Evolutionary conservation across 306 rosid species (phyloP), one percentile per base, ranked within the genome.

Genomic region (Gleditsia sinensis): DNA sequence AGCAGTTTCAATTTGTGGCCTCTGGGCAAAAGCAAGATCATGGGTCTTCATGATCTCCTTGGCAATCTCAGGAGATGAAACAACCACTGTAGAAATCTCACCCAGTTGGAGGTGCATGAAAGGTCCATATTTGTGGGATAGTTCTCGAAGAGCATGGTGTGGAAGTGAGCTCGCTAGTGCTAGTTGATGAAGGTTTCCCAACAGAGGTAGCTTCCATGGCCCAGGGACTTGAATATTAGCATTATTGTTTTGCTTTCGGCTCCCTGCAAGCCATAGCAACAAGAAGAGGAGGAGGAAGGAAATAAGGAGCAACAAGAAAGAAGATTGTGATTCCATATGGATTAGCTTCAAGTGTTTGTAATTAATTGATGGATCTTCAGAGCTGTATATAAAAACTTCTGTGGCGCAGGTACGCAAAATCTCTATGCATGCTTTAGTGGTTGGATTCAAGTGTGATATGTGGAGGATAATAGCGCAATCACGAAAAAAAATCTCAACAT

Each of bases 61-160:
- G 4, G 4, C 34, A 2, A 30, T 30, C 2, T 30, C 4, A 4
- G 34, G 34, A 4, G 4, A 30, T 2, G 34, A 30, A 4, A 62
- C 78, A 17, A 80, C 36, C 33, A 68, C 20, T 4, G 75, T 45
- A 8, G 73, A 59, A 42, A 84, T 50, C n/a, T 84, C 75, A 14
- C 83, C 85, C 0, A 84, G 46, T 24, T 59, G 56, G 1, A 84
- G 63, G 39, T 79, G 80, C 83, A 83, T 83, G 4, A 83, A 43
- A 20, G 86, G 78, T 6, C 86, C 86, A 64, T 69, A 45, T 16
- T 27, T 72, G 33, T 32, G 45, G 17, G 84, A 67, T 21, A 83
- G 68, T 9, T 72, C 40, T 55, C 67, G 5, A 23, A 68, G 27
- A 3, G 20, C 10, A 10, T 19, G 74, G 34, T 68, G 74, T 49